phyloP scores from a whole-genome alignment of 345 rosid species.

The Psidium friedrichsthalianum region DNA sequence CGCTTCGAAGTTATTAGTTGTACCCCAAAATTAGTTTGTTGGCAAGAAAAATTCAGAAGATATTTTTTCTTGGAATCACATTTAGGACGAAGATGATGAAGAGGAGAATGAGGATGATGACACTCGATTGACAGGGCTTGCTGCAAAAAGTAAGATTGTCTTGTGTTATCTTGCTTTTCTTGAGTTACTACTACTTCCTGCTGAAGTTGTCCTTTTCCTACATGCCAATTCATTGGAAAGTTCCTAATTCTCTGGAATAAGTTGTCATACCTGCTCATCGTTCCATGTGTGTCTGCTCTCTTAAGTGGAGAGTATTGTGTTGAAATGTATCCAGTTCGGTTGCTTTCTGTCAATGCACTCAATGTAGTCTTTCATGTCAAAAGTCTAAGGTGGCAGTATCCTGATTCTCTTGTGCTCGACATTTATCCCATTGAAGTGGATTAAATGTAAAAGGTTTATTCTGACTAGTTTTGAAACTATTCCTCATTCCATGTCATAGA shows the following conservation, averaged over 20 bases:
- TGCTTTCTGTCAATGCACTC: too few species aligned
- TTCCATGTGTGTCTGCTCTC: not conserved
- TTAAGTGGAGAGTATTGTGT: not conserved
- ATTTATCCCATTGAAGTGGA: not conserved
- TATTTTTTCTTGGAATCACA: not conserved
- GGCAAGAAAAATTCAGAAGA: not conserved
- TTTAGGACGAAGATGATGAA: slow-evolving; percentile 23
- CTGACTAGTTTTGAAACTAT: not conserved
- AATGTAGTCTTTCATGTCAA: not conserved
- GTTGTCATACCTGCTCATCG: not conserved
- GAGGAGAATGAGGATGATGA: slow-evolving; percentile 28
- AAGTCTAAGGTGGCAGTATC: not conserved
- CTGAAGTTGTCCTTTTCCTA: not conserved
- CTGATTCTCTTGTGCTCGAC: not conserved
- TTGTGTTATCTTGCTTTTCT: not conserved
- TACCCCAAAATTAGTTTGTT: not conserved
- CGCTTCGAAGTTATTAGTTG: not conserved
- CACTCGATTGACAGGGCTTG: slow-evolving; percentile 21
- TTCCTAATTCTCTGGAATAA: not conserved
- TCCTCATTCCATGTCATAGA: not conserved
- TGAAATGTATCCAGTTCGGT: too few species aligned
- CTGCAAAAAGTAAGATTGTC: slow-evolving; percentile 44
- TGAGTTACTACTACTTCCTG: not conserved
- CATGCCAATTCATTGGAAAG: not conserved
- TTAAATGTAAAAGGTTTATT: not conserved